These are phyloP conservation scores for Penicillium sp. DNA, from an alignment of 2,329 filamentous ascomycete genomes.

Conservation along the genomic window DNA sequence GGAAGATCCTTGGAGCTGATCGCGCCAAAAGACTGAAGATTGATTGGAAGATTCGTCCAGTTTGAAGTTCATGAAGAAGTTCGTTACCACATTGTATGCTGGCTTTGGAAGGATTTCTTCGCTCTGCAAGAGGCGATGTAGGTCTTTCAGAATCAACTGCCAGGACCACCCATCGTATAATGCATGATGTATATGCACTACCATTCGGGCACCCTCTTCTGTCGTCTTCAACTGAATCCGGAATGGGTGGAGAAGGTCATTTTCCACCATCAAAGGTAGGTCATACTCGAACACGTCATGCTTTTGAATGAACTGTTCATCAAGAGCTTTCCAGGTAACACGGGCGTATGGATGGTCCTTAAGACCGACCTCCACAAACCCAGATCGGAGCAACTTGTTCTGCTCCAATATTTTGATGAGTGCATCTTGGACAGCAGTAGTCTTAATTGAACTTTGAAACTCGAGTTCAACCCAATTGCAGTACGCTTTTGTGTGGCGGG, in stretches of 20 bases:
- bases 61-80: slow-evolving; percentile 44
- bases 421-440: slow-evolving; percentile 47
- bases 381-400: slow-evolving; percentile 70
- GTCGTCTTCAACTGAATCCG: slow-evolving; percentile 53
- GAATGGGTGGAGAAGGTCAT: slow-evolving; percentile 58
- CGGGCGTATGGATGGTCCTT: slow-evolving; percentile 55
- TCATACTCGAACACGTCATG: slow-evolving; percentile 42
- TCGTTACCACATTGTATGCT: slow-evolving; percentile 60
- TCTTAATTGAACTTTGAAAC: slow-evolving; percentile 42
- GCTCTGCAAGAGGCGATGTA: slow-evolving; percentile 53
- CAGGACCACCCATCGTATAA: slow-evolving; percentile 94
- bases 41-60: slow-evolving; percentile 35
- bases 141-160: slow-evolving; percentile 68
- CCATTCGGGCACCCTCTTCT: slow-evolving; percentile 23
- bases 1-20: slow-evolving; percentile 59
- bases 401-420: slow-evolving; percentile 50
- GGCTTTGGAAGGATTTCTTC: slow-evolving; percentile 44
- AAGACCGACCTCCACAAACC: slow-evolving; percentile 59
- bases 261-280: slow-evolving; percentile 32
- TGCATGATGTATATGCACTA: slow-evolving; percentile 72
- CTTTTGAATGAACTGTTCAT: slow-evolving; percentile 46
- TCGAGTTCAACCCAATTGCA: slow-evolving; percentile 73
- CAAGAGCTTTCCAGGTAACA: slow-evolving; percentile 60
- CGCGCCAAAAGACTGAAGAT: slow-evolving; percentile 66
- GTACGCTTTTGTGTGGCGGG: slow-evolving; percentile 60